Evolutionary conservation across 306 rosid species (phyloP), one percentile per base, ranked within the genome.

Genomic region (Cicer judaicum): DNA sequence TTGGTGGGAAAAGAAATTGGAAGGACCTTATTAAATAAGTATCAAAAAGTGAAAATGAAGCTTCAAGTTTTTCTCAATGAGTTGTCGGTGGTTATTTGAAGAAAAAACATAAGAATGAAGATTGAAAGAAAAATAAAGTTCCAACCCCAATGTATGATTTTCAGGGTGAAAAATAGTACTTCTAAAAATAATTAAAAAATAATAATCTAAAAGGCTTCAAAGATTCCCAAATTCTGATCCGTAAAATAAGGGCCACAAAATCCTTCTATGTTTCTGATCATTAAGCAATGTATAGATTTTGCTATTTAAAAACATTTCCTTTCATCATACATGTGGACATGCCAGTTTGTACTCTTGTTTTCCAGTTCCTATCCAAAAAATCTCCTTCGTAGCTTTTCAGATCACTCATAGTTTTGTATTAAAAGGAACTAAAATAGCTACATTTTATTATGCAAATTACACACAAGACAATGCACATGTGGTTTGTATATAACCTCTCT

Each of bases 201-300:
- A 2, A 0, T 14, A 70, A 68, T 19, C 56, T 52, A 74, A 74
- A 61, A 60, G 76, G 15, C 14, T 48, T 36, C 10, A 82, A 57
- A 57, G 72, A 60, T 60, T 50, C 56, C 64, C 54, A 80, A 63
- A 11, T 60, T 57, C 56, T 81, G 83, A 85, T 66, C 41, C 44
- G 50, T 39, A 70, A 78, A 82, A 75, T 24, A 89, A 78, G 61
- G 76, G 55, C 80, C 79, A 66, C 74, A 81, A 62, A 65, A 69
- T 68, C 38, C 46, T 19, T 53, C 6, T 39, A 67, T 60, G 80
- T 18, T 68, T 63, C 3, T 70, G 64, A 77, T 56, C 7, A 65
- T 66, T 72, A 39, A 76, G 52, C 19, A 60, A 50, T 16, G 73
- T 19, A 55, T 62, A 74, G 44, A 73, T 74, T 68, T 74, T 78